phyloP scores from a whole-genome alignment of 2,329 filamentous ascomycete species.

The Hymenotorrendiella dingleyae region DNA sequence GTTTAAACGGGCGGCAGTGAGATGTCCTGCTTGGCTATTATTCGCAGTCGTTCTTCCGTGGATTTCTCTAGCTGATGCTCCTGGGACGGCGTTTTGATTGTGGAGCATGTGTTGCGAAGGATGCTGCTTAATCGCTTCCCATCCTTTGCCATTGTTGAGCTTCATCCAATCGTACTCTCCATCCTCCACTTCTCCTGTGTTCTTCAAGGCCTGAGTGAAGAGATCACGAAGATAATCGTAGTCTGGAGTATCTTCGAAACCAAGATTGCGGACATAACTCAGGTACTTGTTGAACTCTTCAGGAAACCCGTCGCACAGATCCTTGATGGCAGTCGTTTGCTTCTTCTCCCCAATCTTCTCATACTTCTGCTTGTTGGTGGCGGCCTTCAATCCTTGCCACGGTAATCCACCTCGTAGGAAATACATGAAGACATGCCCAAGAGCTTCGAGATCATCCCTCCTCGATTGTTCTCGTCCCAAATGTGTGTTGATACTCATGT shows the following conservation, averaged over 20 bases:
- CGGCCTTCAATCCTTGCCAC: conserved; percentile 69
- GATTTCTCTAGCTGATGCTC: conserved; percentile 78
- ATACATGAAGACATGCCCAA: conserved; percentile 71
- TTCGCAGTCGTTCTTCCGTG: conserved; percentile 66
- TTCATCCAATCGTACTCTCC: conserved; percentile 99
- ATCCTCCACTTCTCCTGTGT: conserved; percentile 89
- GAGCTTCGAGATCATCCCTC: conserved; percentile 88
- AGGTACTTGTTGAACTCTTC: conserved; percentile 98
- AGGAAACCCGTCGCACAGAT: conserved; percentile 92
- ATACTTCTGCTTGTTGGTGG: conserved; percentile 91
- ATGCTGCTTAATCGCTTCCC: conserved; percentile 73
- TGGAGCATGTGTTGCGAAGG: conserved; percentile 66
- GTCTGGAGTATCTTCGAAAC: conserved; percentile 96
- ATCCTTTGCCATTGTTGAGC: conserved; percentile 83
- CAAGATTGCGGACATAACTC: conserved; percentile 93
- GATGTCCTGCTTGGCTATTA: conserved; percentile 49
- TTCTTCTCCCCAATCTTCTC: conserved; percentile 99
- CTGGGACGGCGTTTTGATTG: conserved; percentile 70
- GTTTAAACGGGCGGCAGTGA: conserved; percentile 87
- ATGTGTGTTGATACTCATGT: conserved; percentile 99
- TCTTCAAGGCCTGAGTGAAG: conserved; percentile 93
- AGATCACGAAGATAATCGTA: conserved; percentile 97
- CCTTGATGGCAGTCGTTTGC: conserved; percentile 94
- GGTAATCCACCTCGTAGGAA: conserved; percentile 65
- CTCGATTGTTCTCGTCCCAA: conserved; percentile 92